These are phyloP conservation scores for Saccharomyces pastorianus DNA, from an alignment of 1,139 yeast genomes.

Conservation along the genomic window DNA sequence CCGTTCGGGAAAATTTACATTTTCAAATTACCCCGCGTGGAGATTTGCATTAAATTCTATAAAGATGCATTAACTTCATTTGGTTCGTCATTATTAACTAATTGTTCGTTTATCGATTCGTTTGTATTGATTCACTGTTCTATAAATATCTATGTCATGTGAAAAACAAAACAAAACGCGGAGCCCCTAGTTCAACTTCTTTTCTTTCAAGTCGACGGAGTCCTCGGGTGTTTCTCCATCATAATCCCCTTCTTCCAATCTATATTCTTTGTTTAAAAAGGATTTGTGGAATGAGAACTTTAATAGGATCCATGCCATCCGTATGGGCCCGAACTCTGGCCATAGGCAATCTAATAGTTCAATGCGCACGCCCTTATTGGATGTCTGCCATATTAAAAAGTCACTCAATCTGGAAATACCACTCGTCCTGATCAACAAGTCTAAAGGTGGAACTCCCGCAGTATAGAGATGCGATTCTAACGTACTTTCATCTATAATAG, in stretches of 20 bases:
- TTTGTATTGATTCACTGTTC: background rate
- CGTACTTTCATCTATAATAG: constrained; percentile 34
- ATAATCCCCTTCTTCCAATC: constrained; percentile 3
- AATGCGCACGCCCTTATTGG: constrained; percentile 56
- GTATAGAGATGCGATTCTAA: constrained; percentile 59
- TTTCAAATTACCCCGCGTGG: background rate
- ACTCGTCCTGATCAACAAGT: constrained; percentile 74
- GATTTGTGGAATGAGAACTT: constrained; percentile 46
- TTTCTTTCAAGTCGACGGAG: background rate
- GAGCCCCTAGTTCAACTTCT: background rate
- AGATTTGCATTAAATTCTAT: background rate
- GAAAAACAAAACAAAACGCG: background rate
- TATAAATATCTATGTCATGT: background rate
- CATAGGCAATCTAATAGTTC: constrained; percentile 72
- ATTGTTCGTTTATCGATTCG: background rate
- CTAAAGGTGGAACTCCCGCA: constrained; percentile 56
- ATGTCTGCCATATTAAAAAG: constrained; percentile 76
- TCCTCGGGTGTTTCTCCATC: background rate
- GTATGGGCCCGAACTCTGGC: constrained; percentile 77
- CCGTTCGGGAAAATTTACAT: background rate
- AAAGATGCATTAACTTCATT: background rate
- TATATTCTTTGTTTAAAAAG: constrained; percentile 12
- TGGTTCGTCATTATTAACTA: background rate
- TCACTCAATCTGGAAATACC: constrained; percentile 84
- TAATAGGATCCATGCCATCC: constrained; percentile 48